Base-by-base conservation (phyloP, 805 yeast genomes). In the Monosporozyma solicola region DNA sequence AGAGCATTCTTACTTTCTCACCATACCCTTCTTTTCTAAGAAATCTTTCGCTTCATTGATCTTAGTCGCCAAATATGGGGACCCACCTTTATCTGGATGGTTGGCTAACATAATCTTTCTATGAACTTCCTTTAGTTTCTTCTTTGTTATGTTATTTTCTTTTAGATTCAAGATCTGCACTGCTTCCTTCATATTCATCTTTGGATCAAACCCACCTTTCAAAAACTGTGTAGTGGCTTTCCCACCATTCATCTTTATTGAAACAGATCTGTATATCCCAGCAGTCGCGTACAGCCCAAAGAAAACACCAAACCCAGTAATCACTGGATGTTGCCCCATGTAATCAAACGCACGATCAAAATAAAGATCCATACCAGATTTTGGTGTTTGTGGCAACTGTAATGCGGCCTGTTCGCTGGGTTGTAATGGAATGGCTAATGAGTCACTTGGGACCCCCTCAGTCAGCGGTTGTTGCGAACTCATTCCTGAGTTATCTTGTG, bases 31-130 rank as follows among this genome's bases (percentile, higher is more conserved):
- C 54, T 67, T 67, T 50, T 66, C 66, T 46, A 68, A 53, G 47
- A 65, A 67, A 51, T 84, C 89, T 65, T 85, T 85, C 41, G 97
- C 96, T 72, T 90, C 96, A 67, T 90, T 90, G 59, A 90, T 87
- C 74, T 90, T 90, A 49, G 95, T 85, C 49, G 97, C 97, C 69
- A 90, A 68, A 64, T 80, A 88, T 48, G 95, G 87, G 6, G 95
- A 85, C 5, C 97, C 97, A 48, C 97, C 97, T 68, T 85, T 86
- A 72, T 90, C 97, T 16, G 97, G 97, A 65, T 90, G 97, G 69
- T 90, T 90, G 47, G 90, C 82, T 73, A 89, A 72, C 97, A 90
- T 90, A 65, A 89, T 83, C 63, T 78, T 79, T 71, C 97, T 81
- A 69, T 90, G 97, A 52, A 82, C 83, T 58, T 88, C 96, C 67